Evolutionary conservation across 106 monocot species (phyloP), one percentile per base, ranked within the genome.

Genomic region (Amphibolis antarctica): DNA sequence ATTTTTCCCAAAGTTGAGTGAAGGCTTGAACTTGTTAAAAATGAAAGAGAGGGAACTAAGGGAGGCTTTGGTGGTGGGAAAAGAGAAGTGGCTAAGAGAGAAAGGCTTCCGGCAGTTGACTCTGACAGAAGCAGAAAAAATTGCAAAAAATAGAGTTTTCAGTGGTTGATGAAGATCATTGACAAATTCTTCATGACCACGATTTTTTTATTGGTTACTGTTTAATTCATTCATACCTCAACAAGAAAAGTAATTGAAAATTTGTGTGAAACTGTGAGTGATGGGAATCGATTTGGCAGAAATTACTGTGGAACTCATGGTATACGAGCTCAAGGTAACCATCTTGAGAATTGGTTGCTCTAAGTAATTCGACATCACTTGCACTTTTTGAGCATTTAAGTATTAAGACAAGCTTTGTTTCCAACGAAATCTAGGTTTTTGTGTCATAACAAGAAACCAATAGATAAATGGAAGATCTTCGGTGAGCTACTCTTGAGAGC

Each of bases 1-100:
- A 14, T 99, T 99, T 70, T 99, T 99, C 20, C 77, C 87, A 0
- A 74, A 46, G 62, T 48, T 88, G 30, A 65, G 63, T 45, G 91
- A 91, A 47, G 79, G 85, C 31, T 48, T 85, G 50, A 87, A 56
- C 67, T 27, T 99, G 26, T 59, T 99, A 46, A 80, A 68, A 51
- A 71, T 81, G 83, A 81, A 78, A 59, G 79, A 84, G 58, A 69
- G 23, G 59, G 70, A 84, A 29, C 68, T 75, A 11, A 75, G 52
- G 44, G 74, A 80, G 46, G 78, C 48, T n/a, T 53, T 70, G 18
- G 53, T 42, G 13, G 66, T 19, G 31, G 75, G 62, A 13, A 82
- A 71, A 28, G 75, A 89, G 59, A 71, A 42, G 21, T 86, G 86
- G 88, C 28, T 89, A 60, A 82, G 59, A 65, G 75, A 79, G 26